Evolutionary conservation across 208 protist genomes (phyloP).

Genomic region (Leishmania lainsoni): DNA sequence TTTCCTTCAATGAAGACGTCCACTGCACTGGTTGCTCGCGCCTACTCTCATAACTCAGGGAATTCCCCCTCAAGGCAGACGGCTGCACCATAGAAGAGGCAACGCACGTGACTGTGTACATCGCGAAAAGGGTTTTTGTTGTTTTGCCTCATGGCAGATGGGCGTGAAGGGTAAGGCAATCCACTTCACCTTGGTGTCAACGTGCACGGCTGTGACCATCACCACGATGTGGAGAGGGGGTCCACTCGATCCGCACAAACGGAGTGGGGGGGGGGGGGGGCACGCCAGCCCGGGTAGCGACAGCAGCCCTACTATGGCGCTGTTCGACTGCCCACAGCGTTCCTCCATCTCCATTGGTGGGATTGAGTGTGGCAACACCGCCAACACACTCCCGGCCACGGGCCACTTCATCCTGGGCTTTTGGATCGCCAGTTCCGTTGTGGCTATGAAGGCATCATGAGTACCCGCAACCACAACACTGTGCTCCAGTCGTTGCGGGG

Average conservation of each 20-base stretch:
- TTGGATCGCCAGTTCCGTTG: too few relatives aligned
- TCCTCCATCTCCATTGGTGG: constrained; percentile 42
- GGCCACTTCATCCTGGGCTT: constrained; percentile 47
- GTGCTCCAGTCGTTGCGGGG: too few relatives aligned
- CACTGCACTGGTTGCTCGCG: constrained; percentile 37
- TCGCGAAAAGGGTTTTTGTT: constrained; percentile 50
- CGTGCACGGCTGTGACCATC: constrained; percentile 37
- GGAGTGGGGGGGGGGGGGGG: too few relatives aligned
- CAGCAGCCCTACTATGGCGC: too few relatives aligned
- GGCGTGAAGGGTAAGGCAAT: constrained; percentile 42
- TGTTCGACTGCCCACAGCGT: constrained; percentile 23
- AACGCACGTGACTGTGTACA: constrained; percentile 21
- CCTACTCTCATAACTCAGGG: constrained; percentile 24
- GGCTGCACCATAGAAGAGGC: constrained; percentile 37
- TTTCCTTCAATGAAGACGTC: constrained; percentile 50
- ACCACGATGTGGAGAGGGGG: constrained; percentile 29
- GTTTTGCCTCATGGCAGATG: constrained; percentile 21
- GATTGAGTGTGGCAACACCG: constrained; percentile 47
- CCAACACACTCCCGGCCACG: constrained; percentile 49
- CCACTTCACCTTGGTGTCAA: too few relatives aligned
- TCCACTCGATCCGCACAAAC: too few relatives aligned
- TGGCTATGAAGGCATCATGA: too few relatives aligned
- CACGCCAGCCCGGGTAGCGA: too few relatives aligned
- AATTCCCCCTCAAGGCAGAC: constrained; percentile 37
- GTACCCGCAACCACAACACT: too few relatives aligned